Evolutionary conservation across 2,329 filamentous ascomycete species (phyloP).

Genomic region (Fusarium sp.): DNA sequence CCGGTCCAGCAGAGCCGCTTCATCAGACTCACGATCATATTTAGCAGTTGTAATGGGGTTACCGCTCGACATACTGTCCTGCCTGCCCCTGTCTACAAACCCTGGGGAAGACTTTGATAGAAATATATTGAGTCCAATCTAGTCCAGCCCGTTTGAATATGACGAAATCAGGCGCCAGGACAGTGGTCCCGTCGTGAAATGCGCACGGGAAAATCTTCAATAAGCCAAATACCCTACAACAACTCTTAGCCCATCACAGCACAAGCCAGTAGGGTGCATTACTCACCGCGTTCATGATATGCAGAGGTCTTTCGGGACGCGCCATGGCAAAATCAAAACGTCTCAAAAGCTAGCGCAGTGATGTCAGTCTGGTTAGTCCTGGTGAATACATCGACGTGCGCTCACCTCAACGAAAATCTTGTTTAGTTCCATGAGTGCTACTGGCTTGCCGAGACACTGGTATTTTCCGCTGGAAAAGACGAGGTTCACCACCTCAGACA

Average conservation of each 20-base stretch:
- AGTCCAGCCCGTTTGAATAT: neutral
- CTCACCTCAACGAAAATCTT: conserved; percentile 57
- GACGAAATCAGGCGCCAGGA: neutral
- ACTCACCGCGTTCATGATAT: conserved; percentile 23
- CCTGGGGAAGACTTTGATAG: neutral
- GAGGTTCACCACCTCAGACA: conserved; percentile 53
- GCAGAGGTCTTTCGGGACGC: conserved; percentile 10
- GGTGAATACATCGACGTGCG: neutral
- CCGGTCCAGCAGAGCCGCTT: neutral
- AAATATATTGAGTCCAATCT: neutral
- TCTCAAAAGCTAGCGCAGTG: conserved; percentile 13
- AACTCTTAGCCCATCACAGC: neutral
- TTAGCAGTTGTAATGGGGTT: neutral
- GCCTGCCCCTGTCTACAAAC: neutral
- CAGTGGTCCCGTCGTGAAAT: conserved; percentile 1
- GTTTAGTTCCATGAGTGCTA: conserved; percentile 56
- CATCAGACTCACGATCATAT: neutral
- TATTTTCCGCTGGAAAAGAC: conserved; percentile 57
- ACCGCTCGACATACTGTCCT: neutral
- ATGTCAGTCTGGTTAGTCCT: neutral
- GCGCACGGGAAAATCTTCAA: conserved; percentile 20
- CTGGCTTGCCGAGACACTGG: conserved; percentile 56
- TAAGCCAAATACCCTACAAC: conserved; percentile 16
- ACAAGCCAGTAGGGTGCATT: neutral
- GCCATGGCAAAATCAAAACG: conserved; percentile 24